phyloP scores from a whole-genome alignment of 2,329 filamentous ascomycete species.

The Colletotrichum neosansevieriae region DNA sequence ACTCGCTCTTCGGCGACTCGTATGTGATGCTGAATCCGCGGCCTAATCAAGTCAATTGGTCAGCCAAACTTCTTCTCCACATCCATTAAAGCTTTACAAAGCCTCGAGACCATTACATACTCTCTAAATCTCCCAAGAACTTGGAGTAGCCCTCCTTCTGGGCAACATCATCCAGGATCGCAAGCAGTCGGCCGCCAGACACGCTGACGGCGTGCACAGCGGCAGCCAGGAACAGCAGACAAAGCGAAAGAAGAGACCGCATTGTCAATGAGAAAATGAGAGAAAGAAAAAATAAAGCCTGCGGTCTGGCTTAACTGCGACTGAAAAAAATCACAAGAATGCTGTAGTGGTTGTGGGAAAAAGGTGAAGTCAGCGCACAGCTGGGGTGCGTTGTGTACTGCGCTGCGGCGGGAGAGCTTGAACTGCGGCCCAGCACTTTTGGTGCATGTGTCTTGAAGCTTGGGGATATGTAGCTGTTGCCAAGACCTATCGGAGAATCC shows the following conservation, averaged over 20 bases:
- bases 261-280: constrained; percentile 61
- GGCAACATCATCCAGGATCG: constrained; percentile 84
- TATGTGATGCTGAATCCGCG: constrained; percentile 86
- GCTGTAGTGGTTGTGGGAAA: constrained; percentile 7
- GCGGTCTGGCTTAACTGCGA: constrained; percentile 6
- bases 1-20: constrained; percentile 84
- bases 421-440: constrained; percentile 19
- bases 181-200: constrained; percentile 85
- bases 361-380: constrained; percentile 42
- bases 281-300: constrained; percentile 9
- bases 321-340: too few species aligned
- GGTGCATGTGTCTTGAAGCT: constrained; percentile 43
- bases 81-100: neutral
- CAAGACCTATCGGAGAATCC: constrained; percentile 36
- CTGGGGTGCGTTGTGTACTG: constrained; percentile 36
- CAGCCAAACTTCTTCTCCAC: constrained; percentile 38
- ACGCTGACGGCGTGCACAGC: constrained; percentile 82
- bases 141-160: constrained; percentile 87
- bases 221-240: constrained; percentile 75
- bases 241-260: constrained; percentile 79
- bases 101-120: constrained; percentile 57
- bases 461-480: constrained; percentile 45
- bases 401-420: constrained; percentile 39
- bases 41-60: constrained; percentile 61
- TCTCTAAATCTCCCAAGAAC: constrained; percentile 79